These are phyloP conservation scores for Candida dubliniensis DNA, from an alignment of 1,139 yeast species.

Conservation along the genomic window DNA sequence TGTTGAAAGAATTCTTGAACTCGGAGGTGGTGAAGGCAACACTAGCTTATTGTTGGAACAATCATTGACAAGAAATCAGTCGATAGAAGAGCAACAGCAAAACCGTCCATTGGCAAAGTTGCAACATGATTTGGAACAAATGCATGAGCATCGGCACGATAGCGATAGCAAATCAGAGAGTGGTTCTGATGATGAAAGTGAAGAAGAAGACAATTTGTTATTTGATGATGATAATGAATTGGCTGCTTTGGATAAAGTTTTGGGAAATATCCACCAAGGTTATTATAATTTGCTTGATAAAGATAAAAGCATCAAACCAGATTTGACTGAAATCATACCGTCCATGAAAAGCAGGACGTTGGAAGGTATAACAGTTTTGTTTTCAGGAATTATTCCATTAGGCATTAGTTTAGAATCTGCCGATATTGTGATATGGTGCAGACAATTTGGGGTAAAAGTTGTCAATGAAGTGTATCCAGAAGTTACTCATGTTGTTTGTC, in stretches of 20 bases:
- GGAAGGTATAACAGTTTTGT: slow-evolving; percentile 66
- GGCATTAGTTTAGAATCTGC: slow-evolving; percentile 69
- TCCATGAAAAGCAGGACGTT: slow-evolving; percentile 67
- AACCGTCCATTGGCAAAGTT: slow-evolving; percentile 82
- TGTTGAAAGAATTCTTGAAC: slow-evolving; percentile 48
- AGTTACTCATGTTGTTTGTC: slow-evolving; percentile 88
- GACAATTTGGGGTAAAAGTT: slow-evolving; percentile 87
- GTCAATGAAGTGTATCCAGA: slow-evolving; percentile 68
- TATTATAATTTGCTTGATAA: slow-evolving; percentile 56
- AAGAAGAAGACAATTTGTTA: slow-evolving; percentile 51
- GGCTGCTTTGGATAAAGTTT: slow-evolving; percentile 58
- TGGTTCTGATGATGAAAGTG: slow-evolving; percentile 20
- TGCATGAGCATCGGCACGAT: slow-evolving; percentile 35
- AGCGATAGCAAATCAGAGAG: slow-evolving; percentile 13
- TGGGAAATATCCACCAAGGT: slow-evolving; percentile 61
- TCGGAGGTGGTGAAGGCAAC: slow-evolving; percentile 52
- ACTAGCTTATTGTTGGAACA: slow-evolving; percentile 48
- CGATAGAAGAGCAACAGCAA: slow-evolving; percentile 65
- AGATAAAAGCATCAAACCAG: slow-evolving; percentile 38
- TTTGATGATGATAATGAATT: slow-evolving; percentile 84
- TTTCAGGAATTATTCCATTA: slow-evolving; percentile 84
- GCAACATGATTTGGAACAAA: slow-evolving; percentile 70
- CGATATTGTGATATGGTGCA: slow-evolving; percentile 90
- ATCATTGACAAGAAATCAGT: slow-evolving; percentile 55
- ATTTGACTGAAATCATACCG: slow-evolving; percentile 70